A percentile compares a stretch with the other conserved stretches of the same genome.
These are phyloP conservation scores for Leccinellum luteum DNA, from an alignment of 768 basidiomycete species.

Conservation along the genomic window DNA sequence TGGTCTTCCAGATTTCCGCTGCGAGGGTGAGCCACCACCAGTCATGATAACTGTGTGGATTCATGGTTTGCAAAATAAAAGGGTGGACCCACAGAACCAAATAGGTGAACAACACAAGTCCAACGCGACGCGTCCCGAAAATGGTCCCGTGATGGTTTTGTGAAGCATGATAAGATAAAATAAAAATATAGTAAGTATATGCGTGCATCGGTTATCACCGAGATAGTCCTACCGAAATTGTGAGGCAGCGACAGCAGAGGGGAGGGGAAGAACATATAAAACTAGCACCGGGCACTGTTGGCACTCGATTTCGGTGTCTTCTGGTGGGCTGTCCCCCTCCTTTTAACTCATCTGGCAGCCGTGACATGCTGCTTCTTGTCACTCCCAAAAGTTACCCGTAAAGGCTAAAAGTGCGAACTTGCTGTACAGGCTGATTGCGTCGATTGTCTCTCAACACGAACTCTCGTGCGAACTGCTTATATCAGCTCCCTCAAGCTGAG, in stretches of 20 bases:
- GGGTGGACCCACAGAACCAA: slow-evolving; percentile 35
- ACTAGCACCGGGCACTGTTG: not conserved
- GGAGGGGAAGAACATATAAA: slow-evolving; percentile 3
- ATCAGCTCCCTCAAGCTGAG: slow-evolving; percentile 27
- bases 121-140: slow-evolving; percentile 16
- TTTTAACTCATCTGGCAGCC: slow-evolving; percentile 23
- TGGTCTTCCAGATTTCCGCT: slow-evolving; percentile 12
- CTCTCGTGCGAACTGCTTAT: slow-evolving; percentile 28
- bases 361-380: slow-evolving; percentile 18
- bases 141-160: slow-evolving; percentile 5
- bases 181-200: slow-evolving; percentile 14
- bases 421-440: slow-evolving; percentile 19
- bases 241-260: not conserved
- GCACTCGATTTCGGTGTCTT: slow-evolving; percentile 11
- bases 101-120: slow-evolving; percentile 26
- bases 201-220: slow-evolving; percentile 15
- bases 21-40: slow-evolving; percentile 21
- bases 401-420: slow-evolving; percentile 17
- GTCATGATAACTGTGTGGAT: slow-evolving; percentile 25
- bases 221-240: slow-evolving; percentile 5
- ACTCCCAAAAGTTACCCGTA: slow-evolving; percentile 26
- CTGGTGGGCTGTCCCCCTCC: slow-evolving; percentile 16
- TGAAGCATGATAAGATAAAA: slow-evolving; percentile 26
- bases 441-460: slow-evolving; percentile 27
- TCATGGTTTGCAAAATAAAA: slow-evolving; percentile 28